Percentiles rank a stretch among this genome's conserved stretches.
phyloP scores from a whole-genome alignment of 73 alveolate species.

The Blepharisma stoltei region DNA sequence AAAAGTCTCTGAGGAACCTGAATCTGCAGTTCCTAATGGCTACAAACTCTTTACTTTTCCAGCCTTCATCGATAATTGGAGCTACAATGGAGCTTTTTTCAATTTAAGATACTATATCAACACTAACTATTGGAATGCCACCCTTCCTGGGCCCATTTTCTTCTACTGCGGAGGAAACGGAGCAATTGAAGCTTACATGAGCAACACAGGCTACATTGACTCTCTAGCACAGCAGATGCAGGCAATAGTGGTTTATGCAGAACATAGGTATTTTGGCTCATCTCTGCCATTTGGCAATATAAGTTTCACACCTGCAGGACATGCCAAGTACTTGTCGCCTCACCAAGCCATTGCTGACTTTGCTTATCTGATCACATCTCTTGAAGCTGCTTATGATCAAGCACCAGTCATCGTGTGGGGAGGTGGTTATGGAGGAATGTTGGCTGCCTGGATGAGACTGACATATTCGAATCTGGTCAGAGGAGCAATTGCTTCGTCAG shows the following conservation, averaged over 20 bases:
- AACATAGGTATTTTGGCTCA: slow-evolving; percentile 34
- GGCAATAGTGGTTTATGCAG: slow-evolving; percentile 37
- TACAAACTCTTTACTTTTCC: no score
- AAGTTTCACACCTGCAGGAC: background rate
- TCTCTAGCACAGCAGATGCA: slow-evolving; percentile 30
- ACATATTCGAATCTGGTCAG: slow-evolving; percentile 57
- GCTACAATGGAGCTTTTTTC: background rate
- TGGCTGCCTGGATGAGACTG: slow-evolving; percentile 72
- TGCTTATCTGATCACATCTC: slow-evolving; percentile 21
- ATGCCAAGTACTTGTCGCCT: slow-evolving; percentile 32
- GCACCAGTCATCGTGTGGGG: slow-evolving; percentile 57
- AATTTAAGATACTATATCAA: slow-evolving; percentile 6
- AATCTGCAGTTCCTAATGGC: no score
- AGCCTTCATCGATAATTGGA: no score
- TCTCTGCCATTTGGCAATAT: slow-evolving; percentile 24
- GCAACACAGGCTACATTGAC: slow-evolving; percentile 30
- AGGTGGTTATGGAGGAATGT: slow-evolving; percentile 79
- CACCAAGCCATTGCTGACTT: slow-evolving; percentile 38
- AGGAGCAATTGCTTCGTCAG: slow-evolving; percentile 72
- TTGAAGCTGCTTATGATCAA: background rate
- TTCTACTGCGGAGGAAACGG: slow-evolving; percentile 40
- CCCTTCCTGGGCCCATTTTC: slow-evolving; percentile 31
- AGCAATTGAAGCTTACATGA: slow-evolving; percentile 28
- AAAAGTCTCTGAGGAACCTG: no score
- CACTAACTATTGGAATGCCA: background rate